Base-by-base conservation (phyloP, 768 basidiomycete species). In the Imleria badia region DNA sequence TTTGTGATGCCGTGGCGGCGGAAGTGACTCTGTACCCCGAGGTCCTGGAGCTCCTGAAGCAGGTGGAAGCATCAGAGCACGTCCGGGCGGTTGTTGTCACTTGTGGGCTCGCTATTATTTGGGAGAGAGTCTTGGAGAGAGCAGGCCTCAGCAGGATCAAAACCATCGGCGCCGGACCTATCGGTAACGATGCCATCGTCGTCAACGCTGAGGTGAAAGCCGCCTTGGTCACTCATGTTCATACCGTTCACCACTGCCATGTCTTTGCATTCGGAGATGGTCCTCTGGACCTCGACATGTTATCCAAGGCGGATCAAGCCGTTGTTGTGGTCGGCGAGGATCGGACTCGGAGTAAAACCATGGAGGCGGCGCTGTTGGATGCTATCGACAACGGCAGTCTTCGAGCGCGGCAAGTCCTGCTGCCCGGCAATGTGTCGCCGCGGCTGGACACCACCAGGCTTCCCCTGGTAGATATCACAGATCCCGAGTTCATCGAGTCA, bases 61-160 rank as follows among this genome's bases (percentile, higher is more conserved):
- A 47, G 52, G 55, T 56, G 52, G 55, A 54, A 55, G 55, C 55
- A 54, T 56, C 55, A 56, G 55, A 56, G 55, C 52, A 56, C 34
- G 55, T 56, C 45, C 45, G 45, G 45, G 55, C 55, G 40, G 55
- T 56, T 43, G 55, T 56, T 47, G 52, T 56, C 45, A 56, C 55
- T 43, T 56, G 52, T 47, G 55, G 55, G 52, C 55, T 56, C 5
- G 40, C 55, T 43, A 14, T 1, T 13, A 7, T 56, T 43, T 56
- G 55, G 55, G 45, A 56, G 55, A 54, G 52, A 46, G 45, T 56
- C 45, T 56, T 56, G 55, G 26, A 56, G 40, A 56, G 55, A 56
- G 55, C 41, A 56, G 55, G 55, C 40, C 55, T 56, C 55, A 56
- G 40, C 55, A 54, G 45, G 52, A 55, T 56, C 45, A 56, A 43